Evolutionary conservation across 2,329 filamentous ascomycete genomes (phyloP).

Genomic region (Stagonosporopsis rhizophila): DNA sequence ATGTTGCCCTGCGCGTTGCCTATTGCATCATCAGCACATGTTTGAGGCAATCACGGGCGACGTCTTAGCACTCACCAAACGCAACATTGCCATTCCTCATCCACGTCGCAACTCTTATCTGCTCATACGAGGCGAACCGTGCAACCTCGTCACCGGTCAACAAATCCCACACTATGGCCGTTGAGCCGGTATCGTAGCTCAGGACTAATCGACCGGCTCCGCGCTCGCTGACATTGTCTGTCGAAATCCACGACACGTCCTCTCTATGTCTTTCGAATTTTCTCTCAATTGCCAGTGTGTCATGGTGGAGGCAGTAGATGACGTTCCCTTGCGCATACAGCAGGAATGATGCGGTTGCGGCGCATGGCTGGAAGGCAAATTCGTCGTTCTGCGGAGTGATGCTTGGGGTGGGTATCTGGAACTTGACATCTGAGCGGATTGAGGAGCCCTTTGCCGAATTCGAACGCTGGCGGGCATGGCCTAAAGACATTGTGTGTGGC

Average conservation of each 20-base stretch:
- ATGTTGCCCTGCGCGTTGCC: constrained; percentile 93
- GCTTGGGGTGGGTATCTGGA: constrained; percentile 53
- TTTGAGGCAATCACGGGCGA: constrained; percentile 12
- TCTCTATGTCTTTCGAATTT: constrained; percentile 84
- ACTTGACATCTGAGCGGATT: constrained; percentile 42
- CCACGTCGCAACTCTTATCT: constrained; percentile 85
- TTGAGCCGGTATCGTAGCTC: constrained; percentile 90
- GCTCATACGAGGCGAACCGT: constrained; percentile 90
- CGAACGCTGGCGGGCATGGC: constrained; percentile 52
- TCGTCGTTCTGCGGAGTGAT: constrained; percentile 56
- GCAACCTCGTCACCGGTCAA: constrained; percentile 89
- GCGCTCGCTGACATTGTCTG: constrained; percentile 88
- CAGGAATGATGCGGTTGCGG: constrained; percentile 88
- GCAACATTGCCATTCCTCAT: constrained; percentile 97
- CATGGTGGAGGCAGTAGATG: constrained; percentile 89
- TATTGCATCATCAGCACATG: constrained; percentile 49
- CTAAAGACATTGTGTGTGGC: constrained; percentile 54
- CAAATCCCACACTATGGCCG: constrained; percentile 95
- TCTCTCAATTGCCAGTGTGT: constrained; percentile 87
- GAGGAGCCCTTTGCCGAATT: constrained; percentile 47
- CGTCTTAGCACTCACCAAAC: constrained; percentile 74
- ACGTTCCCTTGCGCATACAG: constrained; percentile 84
- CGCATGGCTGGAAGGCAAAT: constrained; percentile 79
- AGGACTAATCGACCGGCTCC: constrained; percentile 86
- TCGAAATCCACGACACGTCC: constrained; percentile 81